phyloP scores from a whole-genome alignment of 768 basidiomycete species.

The Podaxis sp. region DNA sequence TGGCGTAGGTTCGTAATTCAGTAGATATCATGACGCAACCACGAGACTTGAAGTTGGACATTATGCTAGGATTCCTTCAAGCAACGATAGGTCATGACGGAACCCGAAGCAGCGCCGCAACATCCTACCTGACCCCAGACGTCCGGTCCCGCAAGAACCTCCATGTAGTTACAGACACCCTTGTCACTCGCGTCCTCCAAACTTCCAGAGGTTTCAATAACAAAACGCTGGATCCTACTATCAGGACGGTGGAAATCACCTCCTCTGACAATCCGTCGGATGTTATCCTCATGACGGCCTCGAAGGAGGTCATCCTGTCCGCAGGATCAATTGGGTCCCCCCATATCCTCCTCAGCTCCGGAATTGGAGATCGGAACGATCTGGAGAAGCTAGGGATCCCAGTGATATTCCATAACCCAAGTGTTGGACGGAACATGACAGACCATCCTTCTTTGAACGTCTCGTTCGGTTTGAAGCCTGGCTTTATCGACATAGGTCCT shows the following conservation, averaged over 20 bases:
- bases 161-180: slow-evolving; percentile 7
- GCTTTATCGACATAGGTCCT: slow-evolving; percentile 1
- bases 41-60: too few relatives aligned
- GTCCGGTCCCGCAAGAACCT: slow-evolving; percentile 5
- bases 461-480: background rate
- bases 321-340: slow-evolving; percentile 10
- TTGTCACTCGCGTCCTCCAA: slow-evolving; percentile 10
- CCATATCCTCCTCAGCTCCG: slow-evolving; percentile 13
- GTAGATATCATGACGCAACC: background rate
- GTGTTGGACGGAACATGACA: slow-evolving; percentile 19
- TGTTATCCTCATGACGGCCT: slow-evolving; percentile 2
- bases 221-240: background rate
- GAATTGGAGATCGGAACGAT: slow-evolving; percentile 3
- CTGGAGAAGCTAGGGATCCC: background rate
- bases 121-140: slow-evolving; percentile 6
- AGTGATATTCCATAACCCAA: slow-evolving; percentile 13
- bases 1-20: slow-evolving; percentile 10
- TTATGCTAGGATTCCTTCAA: slow-evolving; percentile 2
- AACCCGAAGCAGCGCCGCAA: slow-evolving; percentile 12
- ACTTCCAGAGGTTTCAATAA: background rate
- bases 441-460: slow-evolving; percentile 8
- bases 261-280: background rate
- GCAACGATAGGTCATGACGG: slow-evolving; percentile 13
- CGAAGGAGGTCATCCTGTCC: slow-evolving; percentile 10
- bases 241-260: slow-evolving; percentile 10